Evolutionary conservation across 371 early-diverging fungal genomes (phyloP), one percentile per base, ranked within the genome.

Genomic region (Mucor velutinosus): DNA sequence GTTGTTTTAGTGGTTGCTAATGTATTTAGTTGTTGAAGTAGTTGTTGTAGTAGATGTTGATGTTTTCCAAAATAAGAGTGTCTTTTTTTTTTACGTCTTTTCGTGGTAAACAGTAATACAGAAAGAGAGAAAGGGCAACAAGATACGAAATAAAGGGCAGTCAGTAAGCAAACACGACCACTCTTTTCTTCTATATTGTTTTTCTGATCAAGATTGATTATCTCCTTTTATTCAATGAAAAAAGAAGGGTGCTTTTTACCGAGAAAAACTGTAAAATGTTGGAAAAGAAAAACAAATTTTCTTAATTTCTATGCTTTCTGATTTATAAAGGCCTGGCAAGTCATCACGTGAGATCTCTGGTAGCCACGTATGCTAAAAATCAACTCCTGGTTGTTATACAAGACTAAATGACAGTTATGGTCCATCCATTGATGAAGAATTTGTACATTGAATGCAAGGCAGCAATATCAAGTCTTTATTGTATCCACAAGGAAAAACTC

Each of bases 351-450:
- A 51, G 21, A 7, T 23, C 1, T 25, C 25, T 51, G 51, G 23
- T 51, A 51, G 51, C 51, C 51, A 51, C 51, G 51, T 51, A 51
- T 51, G 51, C 51, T n/a, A n/a, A 51, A 17, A n/a, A 45, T n/a
- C 47, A 6, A 7, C 10, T 47, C 8, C 7, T 17, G 17, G 21
- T 47, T 17, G 47, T 47, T 19, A 19, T 19, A 47, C 47, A 47
- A 47, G n/a, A 37, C 47, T 47, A 47, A 47, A 49, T 51, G 51
- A 25, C 51, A 51, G 51, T 25, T 51, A 11, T 25, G 8, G 23
- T 19, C 35, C 7, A 30, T 30, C 30, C 2, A 30, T 30, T 30
- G 30, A 6, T 35, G 6, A 35, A 8, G 35, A 10, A 1, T 10
- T 35, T 37, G 3, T 33, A 8, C 33, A 14, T 37, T 11, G 37